Evolutionary conservation across 2,329 filamentous ascomycete species (phyloP).

Genomic region (Microthyrium microscopicum): DNA sequence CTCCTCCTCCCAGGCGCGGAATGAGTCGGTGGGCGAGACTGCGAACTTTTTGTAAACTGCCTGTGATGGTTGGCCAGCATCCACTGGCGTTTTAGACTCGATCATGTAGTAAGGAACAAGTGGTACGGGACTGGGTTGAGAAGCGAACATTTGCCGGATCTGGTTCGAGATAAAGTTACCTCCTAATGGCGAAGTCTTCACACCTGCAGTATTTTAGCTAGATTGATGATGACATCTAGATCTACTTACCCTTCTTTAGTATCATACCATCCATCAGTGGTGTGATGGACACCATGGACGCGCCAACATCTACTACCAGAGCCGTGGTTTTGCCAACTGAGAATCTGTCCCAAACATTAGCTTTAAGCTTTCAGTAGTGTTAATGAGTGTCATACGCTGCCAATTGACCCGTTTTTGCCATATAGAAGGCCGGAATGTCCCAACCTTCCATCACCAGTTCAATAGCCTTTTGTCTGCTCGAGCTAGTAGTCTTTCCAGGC

Average conservation of each 20-base stretch:
- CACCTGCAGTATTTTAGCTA: slow-evolving; percentile 34
- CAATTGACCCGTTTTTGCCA: slow-evolving; percentile 76
- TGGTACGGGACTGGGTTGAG: slow-evolving; percentile 50
- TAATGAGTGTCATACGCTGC: slow-evolving; percentile 39
- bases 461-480: slow-evolving; percentile 82
- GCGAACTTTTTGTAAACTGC: slow-evolving; percentile 56
- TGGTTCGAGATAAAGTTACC: slow-evolving; percentile 85
- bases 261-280: slow-evolving; percentile 91
- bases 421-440: slow-evolving; percentile 88
- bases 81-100: slow-evolving; percentile 72
- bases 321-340: slow-evolving; percentile 86
- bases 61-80: slow-evolving; percentile 66
- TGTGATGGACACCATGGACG: slow-evolving; percentile 73
- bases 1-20: slow-evolving; percentile 75
- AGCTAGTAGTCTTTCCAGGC: slow-evolving; percentile 76
- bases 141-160: slow-evolving; percentile 62
- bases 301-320: slow-evolving; percentile 81
- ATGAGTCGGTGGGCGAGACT: slow-evolving; percentile 47
- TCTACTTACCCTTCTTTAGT: slow-evolving; percentile 48
- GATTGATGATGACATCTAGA: background rate
- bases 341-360: slow-evolving; percentile 34
- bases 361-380: background rate
- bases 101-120: slow-evolving; percentile 78
- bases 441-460: slow-evolving; percentile 96
- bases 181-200: slow-evolving; percentile 70